phyloP scores from a whole-genome alignment of 257 asterid species.

The Lantana camara region DNA sequence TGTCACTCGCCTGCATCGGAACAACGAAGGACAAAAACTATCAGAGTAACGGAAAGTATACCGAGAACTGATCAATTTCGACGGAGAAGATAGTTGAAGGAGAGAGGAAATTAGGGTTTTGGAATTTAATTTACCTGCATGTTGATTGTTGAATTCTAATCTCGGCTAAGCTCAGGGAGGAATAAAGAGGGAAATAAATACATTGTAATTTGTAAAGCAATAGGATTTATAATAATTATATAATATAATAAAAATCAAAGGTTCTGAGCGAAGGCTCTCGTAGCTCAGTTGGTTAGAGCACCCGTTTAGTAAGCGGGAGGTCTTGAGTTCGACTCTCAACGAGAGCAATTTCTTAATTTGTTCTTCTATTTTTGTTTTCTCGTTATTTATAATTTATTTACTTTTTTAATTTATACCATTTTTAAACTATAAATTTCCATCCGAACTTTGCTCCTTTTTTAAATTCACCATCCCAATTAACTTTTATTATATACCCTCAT shows the following conservation, averaged over 20 bases:
- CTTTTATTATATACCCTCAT: too few relatives aligned
- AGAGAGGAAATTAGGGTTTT: slow-evolving; percentile 25
- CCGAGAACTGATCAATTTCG: not conserved
- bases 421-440: too few relatives aligned
- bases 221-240: not conserved
- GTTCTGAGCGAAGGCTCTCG: slow-evolving; percentile 43
- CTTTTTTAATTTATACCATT: too few relatives aligned
- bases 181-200: not conserved
- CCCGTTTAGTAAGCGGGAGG: slow-evolving; percentile 94
- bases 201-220: too few relatives aligned
- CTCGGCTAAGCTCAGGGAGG: not conserved
- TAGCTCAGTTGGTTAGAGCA: slow-evolving; percentile 99
- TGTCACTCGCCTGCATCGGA: slow-evolving; percentile 85
- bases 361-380: not conserved
- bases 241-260: too few relatives aligned
- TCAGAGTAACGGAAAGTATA: not conserved
- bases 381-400: too few relatives aligned
- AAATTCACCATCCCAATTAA: too few relatives aligned
- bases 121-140: slow-evolving; percentile 36
- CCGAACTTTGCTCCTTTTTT: too few relatives aligned
- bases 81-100: not conserved
- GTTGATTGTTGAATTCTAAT: too few relatives aligned
- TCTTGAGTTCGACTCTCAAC: slow-evolving; percentile 77
- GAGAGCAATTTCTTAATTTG: not conserved
- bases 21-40: not conserved